These are phyloP conservation scores for Fragilariopsis cylindrus DNA, from an alignment of 108 stramenopile genomes.

Conservation along the genomic window DNA sequence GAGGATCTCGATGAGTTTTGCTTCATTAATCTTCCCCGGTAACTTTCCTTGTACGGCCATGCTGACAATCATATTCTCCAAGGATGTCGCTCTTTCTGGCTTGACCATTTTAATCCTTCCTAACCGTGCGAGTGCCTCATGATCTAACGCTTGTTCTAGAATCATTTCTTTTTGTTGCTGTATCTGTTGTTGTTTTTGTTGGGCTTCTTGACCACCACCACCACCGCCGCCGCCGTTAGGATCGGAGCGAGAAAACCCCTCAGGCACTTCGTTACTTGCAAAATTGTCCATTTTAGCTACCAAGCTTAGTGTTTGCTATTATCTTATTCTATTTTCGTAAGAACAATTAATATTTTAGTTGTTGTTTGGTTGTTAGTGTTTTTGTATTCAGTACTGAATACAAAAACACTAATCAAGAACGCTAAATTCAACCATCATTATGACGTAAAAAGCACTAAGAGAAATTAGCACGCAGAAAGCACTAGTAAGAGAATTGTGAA, in stretches of 20 bases:
- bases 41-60: constrained; percentile 74
- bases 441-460: too few species aligned
- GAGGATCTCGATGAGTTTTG: constrained; percentile 81
- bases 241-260: constrained; percentile 35
- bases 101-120: constrained; percentile 75
- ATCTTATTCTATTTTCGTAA: neutral
- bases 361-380: too few species aligned
- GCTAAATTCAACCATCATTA: too few species aligned
- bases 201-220: constrained; percentile 3
- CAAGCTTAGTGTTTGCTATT: neutral
- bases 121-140: constrained; percentile 79
- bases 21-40: constrained; percentile 80
- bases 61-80: constrained; percentile 59
- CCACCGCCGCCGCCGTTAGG: neutral
- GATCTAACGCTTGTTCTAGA: constrained; percentile 77
- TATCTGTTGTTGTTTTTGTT: constrained; percentile 29
- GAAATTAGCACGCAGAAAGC: too few species aligned
- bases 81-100: constrained; percentile 38
- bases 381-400: too few species aligned
- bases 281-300: constrained; percentile 5
- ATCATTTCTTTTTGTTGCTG: constrained; percentile 74
- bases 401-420: too few species aligned
- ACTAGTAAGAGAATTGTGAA: too few species aligned
- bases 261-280: constrained; percentile 42
- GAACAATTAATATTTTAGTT: too few species aligned